These are phyloP conservation scores for Suaeda aralocaspica DNA, from an alignment of 148 eudicot species.

Conservation along the genomic window DNA sequence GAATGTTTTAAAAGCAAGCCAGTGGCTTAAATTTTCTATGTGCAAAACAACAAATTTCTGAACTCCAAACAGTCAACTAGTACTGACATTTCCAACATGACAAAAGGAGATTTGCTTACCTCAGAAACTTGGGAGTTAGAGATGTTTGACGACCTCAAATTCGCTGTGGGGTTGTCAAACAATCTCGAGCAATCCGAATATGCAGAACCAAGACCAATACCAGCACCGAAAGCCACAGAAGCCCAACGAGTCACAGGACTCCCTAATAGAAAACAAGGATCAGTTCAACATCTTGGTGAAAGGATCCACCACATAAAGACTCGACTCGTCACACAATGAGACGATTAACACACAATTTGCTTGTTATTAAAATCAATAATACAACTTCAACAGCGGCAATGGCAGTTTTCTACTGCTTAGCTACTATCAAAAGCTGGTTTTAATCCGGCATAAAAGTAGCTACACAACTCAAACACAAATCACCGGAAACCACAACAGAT, in stretches of 20 bases:
- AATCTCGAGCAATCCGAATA: slow-evolving; percentile 71
- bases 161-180: slow-evolving; percentile 49
- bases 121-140: slow-evolving; percentile 32
- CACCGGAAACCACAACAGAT: neutral
- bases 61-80: neutral
- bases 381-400: neutral
- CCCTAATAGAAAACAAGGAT: slow-evolving; percentile 37
- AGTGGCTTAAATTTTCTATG: neutral
- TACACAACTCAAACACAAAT: neutral
- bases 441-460: no score
- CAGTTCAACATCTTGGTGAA: neutral
- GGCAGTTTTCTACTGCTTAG: neutral
- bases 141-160: slow-evolving; percentile 31
- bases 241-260: slow-evolving; percentile 93
- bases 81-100: neutral
- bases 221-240: slow-evolving; percentile 88
- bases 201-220: slow-evolving; percentile 85
- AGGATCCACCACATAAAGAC: neutral
- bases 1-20: neutral
- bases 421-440: neutral
- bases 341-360: neutral
- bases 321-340: neutral
- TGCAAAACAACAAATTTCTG: neutral
- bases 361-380: no score
- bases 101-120: slow-evolving; percentile 29